These are phyloP conservation scores for Amorphotheca resinae DNA, from an alignment of 495 filamentous ascomycete species.

Conservation along the genomic window DNA sequence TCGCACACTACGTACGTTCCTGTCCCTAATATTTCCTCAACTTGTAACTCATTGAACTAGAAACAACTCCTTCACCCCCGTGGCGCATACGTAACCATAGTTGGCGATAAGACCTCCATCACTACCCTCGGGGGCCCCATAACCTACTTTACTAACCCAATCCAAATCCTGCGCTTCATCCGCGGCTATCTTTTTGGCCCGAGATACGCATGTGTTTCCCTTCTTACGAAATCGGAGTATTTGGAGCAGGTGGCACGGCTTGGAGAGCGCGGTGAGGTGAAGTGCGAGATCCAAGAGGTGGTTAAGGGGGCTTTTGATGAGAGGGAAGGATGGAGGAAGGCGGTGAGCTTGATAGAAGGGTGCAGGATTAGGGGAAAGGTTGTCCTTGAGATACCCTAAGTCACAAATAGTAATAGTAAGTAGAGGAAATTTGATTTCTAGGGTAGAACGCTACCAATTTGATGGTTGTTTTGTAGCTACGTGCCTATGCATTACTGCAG, in stretches of 20 bases:
- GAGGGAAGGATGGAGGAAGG: conserved; percentile 10
- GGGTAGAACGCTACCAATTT: not conserved
- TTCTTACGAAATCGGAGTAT: conserved; percentile 6
- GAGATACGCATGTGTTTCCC: conserved; percentile 16
- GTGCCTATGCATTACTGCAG: too few relatives aligned
- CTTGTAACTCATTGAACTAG: not conserved
- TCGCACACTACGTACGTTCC: conserved; percentile 12
- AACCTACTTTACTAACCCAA: conserved; percentile 18
- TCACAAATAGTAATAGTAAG: not conserved
- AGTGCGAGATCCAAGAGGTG: conserved; percentile 18
- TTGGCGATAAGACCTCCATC: conserved; percentile 20
- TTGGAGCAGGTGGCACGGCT: conserved; percentile 14
- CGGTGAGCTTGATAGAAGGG: conserved; percentile 13
- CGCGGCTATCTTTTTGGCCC: conserved; percentile 19
- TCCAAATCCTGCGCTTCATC: conserved; percentile 15
- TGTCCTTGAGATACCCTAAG: conserved; percentile 10
- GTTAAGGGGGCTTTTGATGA: conserved; percentile 14
- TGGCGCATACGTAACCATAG: conserved; percentile 22
- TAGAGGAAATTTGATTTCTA: not conserved
- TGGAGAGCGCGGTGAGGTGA: conserved; percentile 16
- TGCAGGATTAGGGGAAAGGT: conserved; percentile 19
- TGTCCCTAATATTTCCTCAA: not conserved
- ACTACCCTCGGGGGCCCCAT: conserved; percentile 16
- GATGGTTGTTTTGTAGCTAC: too few relatives aligned
- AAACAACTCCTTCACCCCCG: conserved; percentile 12